Evolutionary conservation across 495 filamentous ascomycete species (phyloP).

Genomic region (Rostrohypoxylon terebratum): DNA sequence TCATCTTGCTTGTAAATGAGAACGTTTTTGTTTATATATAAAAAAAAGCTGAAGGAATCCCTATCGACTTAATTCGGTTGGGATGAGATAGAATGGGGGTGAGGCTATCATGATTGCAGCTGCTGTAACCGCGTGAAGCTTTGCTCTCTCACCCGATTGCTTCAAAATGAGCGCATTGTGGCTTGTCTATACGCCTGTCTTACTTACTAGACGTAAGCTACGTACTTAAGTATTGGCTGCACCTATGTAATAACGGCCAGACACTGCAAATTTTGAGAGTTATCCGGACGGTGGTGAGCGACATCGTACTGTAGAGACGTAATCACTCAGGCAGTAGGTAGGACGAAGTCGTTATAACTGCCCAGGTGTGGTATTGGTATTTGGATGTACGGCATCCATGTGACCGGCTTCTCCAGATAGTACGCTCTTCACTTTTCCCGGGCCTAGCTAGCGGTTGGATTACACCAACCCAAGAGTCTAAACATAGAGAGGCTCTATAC

Average conservation of each 20-base stretch:
- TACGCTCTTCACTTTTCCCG: not conserved
- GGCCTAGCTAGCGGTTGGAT: not conserved
- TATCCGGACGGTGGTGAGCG: constrained; percentile 14
- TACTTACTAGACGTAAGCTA: not conserved
- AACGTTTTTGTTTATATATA: too few relatives aligned
- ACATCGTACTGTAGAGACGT: constrained; percentile 2
- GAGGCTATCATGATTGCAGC: constrained; percentile 35
- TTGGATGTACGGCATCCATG: not conserved
- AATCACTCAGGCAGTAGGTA: constrained; percentile 3
- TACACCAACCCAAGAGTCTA: not conserved
- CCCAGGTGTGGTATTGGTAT: not conserved
- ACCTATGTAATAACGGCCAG: not conserved
- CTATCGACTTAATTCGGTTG: constrained; percentile 27
- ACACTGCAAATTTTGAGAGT: not conserved
- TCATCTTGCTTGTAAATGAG: constrained; percentile 23
- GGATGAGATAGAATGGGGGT: constrained; percentile 24
- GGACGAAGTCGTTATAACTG: not conserved
- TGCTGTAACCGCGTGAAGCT: constrained; percentile 5
- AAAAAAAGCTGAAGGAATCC: not conserved
- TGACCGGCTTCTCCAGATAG: not conserved
- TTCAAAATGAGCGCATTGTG: not conserved
- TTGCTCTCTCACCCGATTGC: not conserved
- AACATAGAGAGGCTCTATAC: not conserved
- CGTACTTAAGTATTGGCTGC: not conserved
- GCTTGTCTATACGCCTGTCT: too few relatives aligned